Percentiles rank a stretch among this genome's conserved stretches.
phyloP scores from a whole-genome alignment of 805 yeast genomes.

The Debaryomyces hansenii region DNA sequence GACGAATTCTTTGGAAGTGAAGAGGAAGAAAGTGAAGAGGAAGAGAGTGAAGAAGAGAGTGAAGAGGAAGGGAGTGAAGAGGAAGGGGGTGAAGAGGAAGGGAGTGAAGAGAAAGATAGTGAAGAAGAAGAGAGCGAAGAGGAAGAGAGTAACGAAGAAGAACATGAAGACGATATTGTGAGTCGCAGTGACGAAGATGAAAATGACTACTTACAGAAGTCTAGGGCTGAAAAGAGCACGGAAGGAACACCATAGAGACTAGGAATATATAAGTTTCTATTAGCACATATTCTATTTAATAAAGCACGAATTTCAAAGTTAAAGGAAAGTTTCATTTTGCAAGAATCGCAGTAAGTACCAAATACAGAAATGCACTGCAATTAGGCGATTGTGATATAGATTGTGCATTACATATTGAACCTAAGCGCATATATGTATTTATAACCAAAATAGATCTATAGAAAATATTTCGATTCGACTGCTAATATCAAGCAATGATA shows the following conservation, averaged over 20 bases:
- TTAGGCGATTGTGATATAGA: too few species aligned
- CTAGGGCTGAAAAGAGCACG: background rate
- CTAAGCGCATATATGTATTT: background rate
- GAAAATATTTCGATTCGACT: background rate
- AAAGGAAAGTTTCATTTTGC: too few species aligned
- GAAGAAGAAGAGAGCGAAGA: slow-evolving; percentile 3
- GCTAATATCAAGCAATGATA: too few species aligned
- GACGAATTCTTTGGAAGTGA: slow-evolving; percentile 75
- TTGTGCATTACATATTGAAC: background rate
- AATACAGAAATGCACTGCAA: too few species aligned
- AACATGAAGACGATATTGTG: slow-evolving; percentile 1
- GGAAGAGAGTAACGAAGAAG: slow-evolving; percentile 3
- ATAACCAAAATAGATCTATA: background rate
- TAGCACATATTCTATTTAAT: too few species aligned
- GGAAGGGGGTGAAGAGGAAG: slow-evolving; percentile 10
- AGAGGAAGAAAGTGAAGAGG: slow-evolving; percentile 20
- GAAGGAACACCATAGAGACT: background rate
- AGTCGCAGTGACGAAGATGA: background rate
- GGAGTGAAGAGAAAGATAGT: slow-evolving; percentile 3
- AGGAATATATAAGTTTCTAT: too few species aligned
- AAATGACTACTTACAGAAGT: background rate
- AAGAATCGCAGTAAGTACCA: too few species aligned
- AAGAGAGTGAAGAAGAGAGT: slow-evolving; percentile 7
- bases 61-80: slow-evolving; percentile 13
- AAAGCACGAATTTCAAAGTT: too few species aligned